A percentile compares a stretch with the other conserved stretches of the same genome.
Evolutionary conservation across 2,329 filamentous ascomycete genomes (phyloP).

Genomic region (Penicillium glabrum): DNA sequence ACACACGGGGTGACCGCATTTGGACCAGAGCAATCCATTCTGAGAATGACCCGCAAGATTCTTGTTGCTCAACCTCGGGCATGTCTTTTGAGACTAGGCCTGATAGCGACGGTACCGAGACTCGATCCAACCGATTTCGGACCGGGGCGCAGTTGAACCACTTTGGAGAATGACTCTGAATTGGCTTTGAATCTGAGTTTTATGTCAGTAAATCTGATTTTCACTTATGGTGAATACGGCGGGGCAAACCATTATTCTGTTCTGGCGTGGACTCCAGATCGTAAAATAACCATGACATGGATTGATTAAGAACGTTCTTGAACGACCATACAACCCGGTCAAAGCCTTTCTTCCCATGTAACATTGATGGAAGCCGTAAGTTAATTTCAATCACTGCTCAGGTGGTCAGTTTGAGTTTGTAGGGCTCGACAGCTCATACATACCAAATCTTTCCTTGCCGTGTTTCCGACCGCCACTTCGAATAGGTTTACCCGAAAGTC

Average conservation of each 20-base stretch:
- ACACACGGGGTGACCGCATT: conserved; percentile 41
- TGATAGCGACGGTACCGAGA: conserved; percentile 36
- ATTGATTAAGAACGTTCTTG: conserved; percentile 69
- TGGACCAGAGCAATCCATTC: conserved; percentile 64
- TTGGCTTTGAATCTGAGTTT: conserved; percentile 30
- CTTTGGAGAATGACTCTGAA: conserved; percentile 40
- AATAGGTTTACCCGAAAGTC: conserved; percentile 71
- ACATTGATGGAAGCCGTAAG: conserved; percentile 71
- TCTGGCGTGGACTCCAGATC: conserved; percentile 48
- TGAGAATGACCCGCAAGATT: conserved; percentile 57
- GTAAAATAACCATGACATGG: conserved; percentile 75
- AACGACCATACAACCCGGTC: conserved; percentile 75
- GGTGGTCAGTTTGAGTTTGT: not conserved
- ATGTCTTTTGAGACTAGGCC: conserved; percentile 26
- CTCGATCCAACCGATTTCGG: conserved; percentile 22
- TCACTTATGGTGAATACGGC: not conserved
- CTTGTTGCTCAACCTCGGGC: conserved; percentile 55
- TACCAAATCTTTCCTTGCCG: conserved; percentile 73
- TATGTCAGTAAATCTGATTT: not conserved
- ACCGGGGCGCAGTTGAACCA: conserved; percentile 30
- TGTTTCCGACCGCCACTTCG: conserved; percentile 60
- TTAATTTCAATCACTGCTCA: conserved; percentile 72
- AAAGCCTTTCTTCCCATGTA: conserved; percentile 80
- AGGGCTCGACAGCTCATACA: conserved; percentile 10
- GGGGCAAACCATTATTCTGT: conserved; percentile 45